Conservation (phyloP, 306 rosid species). For the Malus orientalis region DNA sequence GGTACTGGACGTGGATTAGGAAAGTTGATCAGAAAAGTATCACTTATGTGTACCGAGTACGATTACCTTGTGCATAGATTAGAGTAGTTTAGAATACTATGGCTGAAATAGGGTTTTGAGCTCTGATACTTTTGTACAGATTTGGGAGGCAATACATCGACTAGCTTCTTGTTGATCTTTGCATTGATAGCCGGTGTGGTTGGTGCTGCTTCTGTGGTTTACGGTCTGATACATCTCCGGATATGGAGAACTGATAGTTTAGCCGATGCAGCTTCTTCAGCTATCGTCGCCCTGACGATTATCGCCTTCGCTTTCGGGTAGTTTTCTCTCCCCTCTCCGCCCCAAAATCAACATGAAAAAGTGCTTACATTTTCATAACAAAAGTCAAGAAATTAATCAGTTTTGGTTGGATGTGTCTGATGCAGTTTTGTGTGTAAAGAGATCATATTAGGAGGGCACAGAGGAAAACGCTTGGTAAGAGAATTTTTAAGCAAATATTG, state of each 20-base stretch:
- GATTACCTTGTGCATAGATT: too few relatives aligned
- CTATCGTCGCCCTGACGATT: constrained; percentile 23
- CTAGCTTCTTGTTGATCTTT: constrained; percentile 31
- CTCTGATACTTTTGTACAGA: constrained; percentile 13
- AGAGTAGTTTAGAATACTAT: neutral
- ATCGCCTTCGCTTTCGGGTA: constrained; percentile 36
- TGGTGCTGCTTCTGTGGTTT: constrained; percentile 24
- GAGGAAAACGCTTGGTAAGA: constrained; percentile 38
- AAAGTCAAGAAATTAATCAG: neutral
- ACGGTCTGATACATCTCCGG: constrained; percentile 26
- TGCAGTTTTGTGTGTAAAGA: constrained; percentile 33
- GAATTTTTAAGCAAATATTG: neutral
- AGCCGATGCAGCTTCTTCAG: constrained; percentile 19
- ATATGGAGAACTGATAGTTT: constrained; percentile 29
- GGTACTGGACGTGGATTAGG: too few relatives aligned
- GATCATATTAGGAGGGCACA: constrained; percentile 21
- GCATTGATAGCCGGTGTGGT: constrained; percentile 26
- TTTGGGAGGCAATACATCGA: constrained; percentile 38
- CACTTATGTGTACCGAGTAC: too few relatives aligned
- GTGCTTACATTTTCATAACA: neutral
- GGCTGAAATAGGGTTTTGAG: neutral
- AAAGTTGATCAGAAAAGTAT: too few relatives aligned
- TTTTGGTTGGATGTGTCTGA: neutral
- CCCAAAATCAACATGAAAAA: neutral
- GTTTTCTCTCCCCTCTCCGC: neutral